phyloP scores from a whole-genome alignment of 1,284 basidiomycete genomes.

The Ceratobasidium theobromae region DNA sequence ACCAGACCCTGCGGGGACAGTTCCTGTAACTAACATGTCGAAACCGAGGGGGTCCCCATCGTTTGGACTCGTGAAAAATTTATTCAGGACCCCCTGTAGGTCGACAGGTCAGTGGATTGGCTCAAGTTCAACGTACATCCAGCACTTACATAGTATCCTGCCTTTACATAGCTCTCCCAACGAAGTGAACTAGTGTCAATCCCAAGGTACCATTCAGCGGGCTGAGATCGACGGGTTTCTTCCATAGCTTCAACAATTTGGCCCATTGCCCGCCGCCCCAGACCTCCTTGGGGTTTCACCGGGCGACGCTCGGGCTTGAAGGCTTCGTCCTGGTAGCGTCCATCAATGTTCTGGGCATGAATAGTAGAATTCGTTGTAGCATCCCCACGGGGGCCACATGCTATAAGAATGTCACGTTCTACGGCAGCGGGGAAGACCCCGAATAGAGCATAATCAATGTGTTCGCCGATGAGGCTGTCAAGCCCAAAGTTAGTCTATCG shows the following conservation, averaged over 20 bases:
- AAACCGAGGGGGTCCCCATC: slow-evolving; percentile 54
- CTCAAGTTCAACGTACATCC: background rate
- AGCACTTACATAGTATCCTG: slow-evolving; percentile 66
- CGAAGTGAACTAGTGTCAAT: slow-evolving; percentile 68
- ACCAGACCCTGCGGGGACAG: slow-evolving; percentile 79
- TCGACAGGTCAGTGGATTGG: background rate
- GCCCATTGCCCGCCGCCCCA: slow-evolving; percentile 23
- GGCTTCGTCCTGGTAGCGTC: slow-evolving; percentile 21
- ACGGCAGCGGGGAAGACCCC: slow-evolving; percentile 82
- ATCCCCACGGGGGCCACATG: slow-evolving; percentile 58
- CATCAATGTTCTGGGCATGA: slow-evolving; percentile 62
- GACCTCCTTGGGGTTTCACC: slow-evolving; percentile 5
- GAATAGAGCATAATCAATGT: slow-evolving; percentile 83
- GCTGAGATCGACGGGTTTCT: slow-evolving; percentile 7
- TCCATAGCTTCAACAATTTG: slow-evolving; percentile 25
- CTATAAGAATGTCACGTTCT: slow-evolving; percentile 83
- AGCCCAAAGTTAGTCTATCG: background rate
- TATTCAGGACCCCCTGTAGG: slow-evolving; percentile 67
- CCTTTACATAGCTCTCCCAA: slow-evolving; percentile 88
- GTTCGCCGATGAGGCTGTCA: slow-evolving; percentile 62
- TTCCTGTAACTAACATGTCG: slow-evolving; percentile 70
- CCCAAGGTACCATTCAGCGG: slow-evolving; percentile 62
- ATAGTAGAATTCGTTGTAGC: slow-evolving; percentile 35
- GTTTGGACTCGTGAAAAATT: slow-evolving; percentile 52
- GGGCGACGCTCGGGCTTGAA: slow-evolving; percentile 21